Evolutionary conservation across 306 rosid species (phyloP).

Genomic region (Pyrus pyrifolia): DNA sequence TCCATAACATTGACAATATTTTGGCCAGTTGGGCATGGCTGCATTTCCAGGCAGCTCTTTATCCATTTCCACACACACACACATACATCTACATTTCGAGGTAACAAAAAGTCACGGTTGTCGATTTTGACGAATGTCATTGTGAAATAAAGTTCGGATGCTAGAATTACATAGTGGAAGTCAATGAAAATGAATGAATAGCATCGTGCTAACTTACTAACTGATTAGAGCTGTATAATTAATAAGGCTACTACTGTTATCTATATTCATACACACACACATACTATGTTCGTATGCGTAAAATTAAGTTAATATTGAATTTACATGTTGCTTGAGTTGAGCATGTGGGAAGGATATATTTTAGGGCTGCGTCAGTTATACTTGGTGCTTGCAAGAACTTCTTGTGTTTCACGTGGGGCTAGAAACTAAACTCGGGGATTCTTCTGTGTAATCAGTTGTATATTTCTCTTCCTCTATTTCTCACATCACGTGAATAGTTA

Average conservation of each 20-base stretch:
- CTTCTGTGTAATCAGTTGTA: background rate
- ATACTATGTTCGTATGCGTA: background rate
- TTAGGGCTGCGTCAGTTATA: background rate
- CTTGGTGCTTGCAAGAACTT: slow-evolving; percentile 10
- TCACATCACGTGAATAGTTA: background rate
- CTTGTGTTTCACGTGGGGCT: slow-evolving; percentile 35
- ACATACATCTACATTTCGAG: background rate
- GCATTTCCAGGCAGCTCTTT: too few relatives aligned
- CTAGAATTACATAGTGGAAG: too few relatives aligned
- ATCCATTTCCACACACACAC: too few relatives aligned
- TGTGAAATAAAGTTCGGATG: too few relatives aligned
- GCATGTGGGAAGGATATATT: slow-evolving; percentile 44
- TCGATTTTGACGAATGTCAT: too few relatives aligned
- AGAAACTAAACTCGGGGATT: background rate
- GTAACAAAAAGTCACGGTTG: background rate
- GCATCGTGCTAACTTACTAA: too few relatives aligned
- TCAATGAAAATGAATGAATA: too few relatives aligned
- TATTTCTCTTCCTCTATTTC: background rate
- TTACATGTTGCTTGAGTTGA: slow-evolving; percentile 12
- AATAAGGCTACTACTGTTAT: too few relatives aligned
- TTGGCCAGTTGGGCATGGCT: background rate
- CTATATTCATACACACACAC: background rate
- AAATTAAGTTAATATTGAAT: background rate
- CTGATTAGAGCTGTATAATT: too few relatives aligned
- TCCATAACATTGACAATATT: background rate